Base-by-base conservation (phyloP, 2,329 filamentous ascomycete species). In the Fusarium papillatum region DNA sequence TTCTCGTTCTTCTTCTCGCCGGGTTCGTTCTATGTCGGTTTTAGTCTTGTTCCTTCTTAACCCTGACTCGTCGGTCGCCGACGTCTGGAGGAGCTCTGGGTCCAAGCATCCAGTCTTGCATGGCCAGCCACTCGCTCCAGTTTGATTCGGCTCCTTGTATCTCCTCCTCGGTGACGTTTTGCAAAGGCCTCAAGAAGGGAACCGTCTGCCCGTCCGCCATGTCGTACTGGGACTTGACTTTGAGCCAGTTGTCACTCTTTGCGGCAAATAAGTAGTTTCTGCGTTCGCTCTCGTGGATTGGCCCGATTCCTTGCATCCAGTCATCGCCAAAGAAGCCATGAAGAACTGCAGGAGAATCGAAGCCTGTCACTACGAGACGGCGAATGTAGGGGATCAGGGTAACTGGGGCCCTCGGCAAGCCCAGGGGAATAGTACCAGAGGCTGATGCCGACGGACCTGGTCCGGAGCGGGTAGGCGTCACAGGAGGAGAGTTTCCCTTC, bases 41-140 rank as follows among this genome's bases (percentile, higher is more conserved):
- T 55, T 36, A 79, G 38, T 75, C 64, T 53, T 73, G 74, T 67
- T 84, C 82, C 57, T 78, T 79, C 71, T 84, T 84, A 46, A 85
- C 72, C 39, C 77, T 73, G 29, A 80, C 75, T 39, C 78, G 73
- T 59, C 80, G 78, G 48, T 82, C 78, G 19, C 74, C 76, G 31
- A 79, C 79, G n/a, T 80, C 75, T 5, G 69, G 67, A 38, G 93
- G 94, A 38, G 93, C 93, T 72, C 95, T 87, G 2, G 95, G 94
- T 3, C 96, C 96, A n/a, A 98, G 87, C 95, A 98, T 98, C 96
- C 96, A 98, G 83, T 98, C 96, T 84, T 98, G 95, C 95, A 98
- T 97, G 16, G 95, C 95, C 38, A 98, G 86, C 96, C 96, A 98
- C 80, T 96, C 93, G 82, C 95, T 97, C 97, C 97, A 99, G 71